Evolutionary conservation across 208 protist species (phyloP), one percentile per base, ranked within the genome.

Genomic region (Wallacemonas sp.): DNA sequence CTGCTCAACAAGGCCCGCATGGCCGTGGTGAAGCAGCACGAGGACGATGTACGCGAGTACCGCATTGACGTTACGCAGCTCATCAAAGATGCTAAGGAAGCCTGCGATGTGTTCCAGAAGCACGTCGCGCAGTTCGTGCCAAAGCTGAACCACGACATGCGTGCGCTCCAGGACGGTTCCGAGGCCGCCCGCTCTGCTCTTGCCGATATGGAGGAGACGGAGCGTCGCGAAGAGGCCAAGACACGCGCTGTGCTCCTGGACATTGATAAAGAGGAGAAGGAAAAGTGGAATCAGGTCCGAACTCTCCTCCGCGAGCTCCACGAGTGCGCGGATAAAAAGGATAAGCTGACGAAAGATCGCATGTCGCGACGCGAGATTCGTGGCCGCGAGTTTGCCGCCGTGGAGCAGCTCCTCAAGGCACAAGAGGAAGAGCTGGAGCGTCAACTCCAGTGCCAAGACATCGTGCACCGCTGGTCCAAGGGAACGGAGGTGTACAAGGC

Each of bases 1-100:
- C 72, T 91, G 17, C 77, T 91, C 56, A 91, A 94, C 72, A 89
- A 88, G 72, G 84, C 88, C 0, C 88, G 88, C 47, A 80, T 94
- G 69, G 66, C 70, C 24, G 74, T 91, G 54, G 80, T 94, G 8
- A 44, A 30, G 27, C 61, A 86, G 49, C 82, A 90, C 78, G 46
- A 60, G 19, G 81, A 86, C 21, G 88, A 94, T 65, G 70, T 83
- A 19, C 76, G 72, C 15, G 77, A 81, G 34, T 70, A 91, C 31
- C 78, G 79, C 22, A 53, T 42, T 4, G 68, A 80, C 1, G 66
- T 90, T 5, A 70, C 80, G n/a, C 17, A 39, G 21, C n/a, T 82
- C 39, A 80, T 94, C 66, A 77, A 80, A 33, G 82, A 88, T 64
- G 82, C 79, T 17, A 61, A 75, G 12, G 74, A 66, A 17, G 71